Conservation (phyloP, 2,329 filamentous ascomycete species). For the Aspergillus persii region DNA sequence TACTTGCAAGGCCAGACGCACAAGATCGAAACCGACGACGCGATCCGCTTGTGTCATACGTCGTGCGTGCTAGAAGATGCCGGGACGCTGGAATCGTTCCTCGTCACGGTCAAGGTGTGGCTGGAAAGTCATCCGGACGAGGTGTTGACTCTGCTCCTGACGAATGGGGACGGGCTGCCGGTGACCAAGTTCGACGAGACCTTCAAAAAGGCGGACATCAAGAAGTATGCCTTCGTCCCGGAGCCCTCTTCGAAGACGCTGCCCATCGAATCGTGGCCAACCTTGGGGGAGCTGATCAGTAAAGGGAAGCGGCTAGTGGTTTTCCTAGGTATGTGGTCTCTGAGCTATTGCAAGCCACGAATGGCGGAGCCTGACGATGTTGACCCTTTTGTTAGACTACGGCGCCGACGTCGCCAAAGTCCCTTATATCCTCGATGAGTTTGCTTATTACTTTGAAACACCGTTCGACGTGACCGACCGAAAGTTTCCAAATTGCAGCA, state of each 20-base stretch:
- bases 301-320: slow-evolving; percentile 44
- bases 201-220: slow-evolving; percentile 33
- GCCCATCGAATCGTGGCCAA: slow-evolving; percentile 43
- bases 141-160: slow-evolving; percentile 62
- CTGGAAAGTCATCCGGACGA: slow-evolving; percentile 59
- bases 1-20: slow-evolving; percentile 66
- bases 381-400: slow-evolving; percentile 31
- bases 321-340: slow-evolving; percentile 37
- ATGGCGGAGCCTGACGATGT: not conserved
- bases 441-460: slow-evolving; percentile 49
- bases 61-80: slow-evolving; percentile 59
- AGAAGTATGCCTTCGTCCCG: slow-evolving; percentile 39
- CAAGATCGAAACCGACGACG: slow-evolving; percentile 44
- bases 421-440: slow-evolving; percentile 45
- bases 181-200: slow-evolving; percentile 33
- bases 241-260: slow-evolving; percentile 26
- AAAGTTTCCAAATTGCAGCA: slow-evolving; percentile 42
- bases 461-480: slow-evolving; percentile 43
- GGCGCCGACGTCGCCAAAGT: slow-evolving; percentile 37
- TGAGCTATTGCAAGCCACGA: not conserved
- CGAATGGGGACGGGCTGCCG: slow-evolving; percentile 54
- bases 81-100: slow-evolving; percentile 55
- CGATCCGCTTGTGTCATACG: slow-evolving; percentile 64
- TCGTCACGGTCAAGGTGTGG: slow-evolving; percentile 60
- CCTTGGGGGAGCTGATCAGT: slow-evolving; percentile 40